phyloP scores from a whole-genome alignment of 345 rosid species.

The Eucalyptus pauciflora region DNA sequence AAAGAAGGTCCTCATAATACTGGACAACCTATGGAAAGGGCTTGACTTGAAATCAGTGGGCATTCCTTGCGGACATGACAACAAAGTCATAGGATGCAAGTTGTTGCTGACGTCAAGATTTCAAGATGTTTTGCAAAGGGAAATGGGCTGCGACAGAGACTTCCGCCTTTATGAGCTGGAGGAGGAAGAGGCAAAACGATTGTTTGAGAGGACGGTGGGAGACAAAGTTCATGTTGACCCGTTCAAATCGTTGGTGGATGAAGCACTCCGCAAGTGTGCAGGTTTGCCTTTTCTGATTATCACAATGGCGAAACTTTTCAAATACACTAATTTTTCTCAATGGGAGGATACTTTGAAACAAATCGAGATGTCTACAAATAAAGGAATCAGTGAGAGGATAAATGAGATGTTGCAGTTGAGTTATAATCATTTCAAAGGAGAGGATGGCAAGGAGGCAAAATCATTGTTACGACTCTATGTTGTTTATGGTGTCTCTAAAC shows the following conservation, averaged over 20 bases:
- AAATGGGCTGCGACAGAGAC: no score
- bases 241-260: background rate
- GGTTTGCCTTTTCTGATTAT: background rate
- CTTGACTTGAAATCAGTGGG: background rate
- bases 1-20: background rate
- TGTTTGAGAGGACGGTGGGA: no score
- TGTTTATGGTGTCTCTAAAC: background rate
- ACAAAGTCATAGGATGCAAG: background rate
- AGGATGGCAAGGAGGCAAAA: accelerated
- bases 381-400: accelerated
- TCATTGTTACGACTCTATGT: background rate
- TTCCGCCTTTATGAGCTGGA: no score
- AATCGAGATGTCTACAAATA: accelerated
- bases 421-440: accelerated
- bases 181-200: no score
- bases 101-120: background rate
- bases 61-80: background rate
- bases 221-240: no score
- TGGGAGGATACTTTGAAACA: accelerated
- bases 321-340: accelerated
- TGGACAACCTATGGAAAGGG: background rate
- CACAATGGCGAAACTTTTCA: accelerated
- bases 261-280: background rate
- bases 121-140: background rate
- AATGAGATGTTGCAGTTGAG: background rate